Percentiles rank a stretch among this genome's conserved stretches.
Conservation (phyloP, 805 yeast species). For the Saccharomycopsis sp. region DNA sequence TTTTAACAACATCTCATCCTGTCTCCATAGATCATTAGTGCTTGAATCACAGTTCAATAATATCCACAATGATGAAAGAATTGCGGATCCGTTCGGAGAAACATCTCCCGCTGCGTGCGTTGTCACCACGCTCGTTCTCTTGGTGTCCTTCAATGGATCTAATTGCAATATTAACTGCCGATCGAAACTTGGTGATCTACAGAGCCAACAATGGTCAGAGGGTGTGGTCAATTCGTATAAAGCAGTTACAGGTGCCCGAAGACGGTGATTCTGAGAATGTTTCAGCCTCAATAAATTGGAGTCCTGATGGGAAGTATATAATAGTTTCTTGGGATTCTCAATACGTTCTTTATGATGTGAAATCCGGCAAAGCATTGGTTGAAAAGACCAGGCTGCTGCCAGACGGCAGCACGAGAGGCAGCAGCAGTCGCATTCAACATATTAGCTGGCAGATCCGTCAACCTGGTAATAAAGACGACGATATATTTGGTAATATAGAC, state of each 20-base stretch:
- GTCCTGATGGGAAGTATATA: conserved; percentile 30
- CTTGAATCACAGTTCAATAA: too few relatives aligned
- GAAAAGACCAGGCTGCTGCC: too few relatives aligned
- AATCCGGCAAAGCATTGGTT: conserved; percentile 35
- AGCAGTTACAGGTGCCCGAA: conserved; percentile 4
- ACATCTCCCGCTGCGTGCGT: conserved; percentile 26
- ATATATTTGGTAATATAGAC: neutral
- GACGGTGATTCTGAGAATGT: neutral
- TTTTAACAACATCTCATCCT: too few relatives aligned
- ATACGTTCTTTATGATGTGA: conserved; percentile 30
- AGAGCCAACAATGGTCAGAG: conserved; percentile 44
- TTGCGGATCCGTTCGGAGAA: neutral
- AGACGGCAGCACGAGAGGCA: too few relatives aligned
- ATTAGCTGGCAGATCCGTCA: conserved; percentile 11
- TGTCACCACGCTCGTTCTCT: conserved; percentile 28
- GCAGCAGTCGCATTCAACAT: too few relatives aligned
- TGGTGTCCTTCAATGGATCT: conserved; percentile 52
- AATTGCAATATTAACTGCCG: conserved; percentile 37
- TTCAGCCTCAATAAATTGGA: conserved; percentile 28
- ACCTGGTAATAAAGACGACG: neutral
- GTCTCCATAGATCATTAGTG: too few relatives aligned
- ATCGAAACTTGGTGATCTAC: conserved; percentile 47
- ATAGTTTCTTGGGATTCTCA: conserved; percentile 27
- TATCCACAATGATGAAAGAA: conserved; percentile 1
- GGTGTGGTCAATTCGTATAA: conserved; percentile 42